Base-by-base conservation (phyloP, 2,329 filamentous ascomycete genomes). In the Cyclaneusma minus region DNA sequence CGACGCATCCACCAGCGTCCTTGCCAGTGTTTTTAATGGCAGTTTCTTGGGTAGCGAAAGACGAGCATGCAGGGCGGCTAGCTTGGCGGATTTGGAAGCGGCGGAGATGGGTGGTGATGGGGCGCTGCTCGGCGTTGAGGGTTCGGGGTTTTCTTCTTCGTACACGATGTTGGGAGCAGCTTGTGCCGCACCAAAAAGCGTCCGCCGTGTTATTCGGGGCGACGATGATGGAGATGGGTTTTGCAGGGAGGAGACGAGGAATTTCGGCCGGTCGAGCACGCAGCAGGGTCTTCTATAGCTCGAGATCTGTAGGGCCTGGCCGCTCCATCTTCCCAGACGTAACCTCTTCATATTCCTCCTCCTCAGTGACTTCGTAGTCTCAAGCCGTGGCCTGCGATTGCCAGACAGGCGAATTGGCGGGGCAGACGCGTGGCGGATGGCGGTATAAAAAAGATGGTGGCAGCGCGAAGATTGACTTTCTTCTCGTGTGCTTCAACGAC, bases 51-150 rank as follows among this genome's bases (percentile, higher is more conserved):
- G 76, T 30, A 98, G 71, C 21, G 72, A 71, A 34, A 98, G 68
- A 51, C 89, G 80, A 42, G 85, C 82, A 52, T 94, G 85, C 23
- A 98, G 70, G 37, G 89, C 85, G 36, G 84, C 74, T 41, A 98
- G 77, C 60, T 94, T 95, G 35, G 84, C 75, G 24, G 87, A 95
- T 38, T 61, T 52, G 33, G 62, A 55, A 22, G 83, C 78, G 38
- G 64, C 63, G 42, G 66, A 57, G 38, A 73, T 70, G 29, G 67
- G 67, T 38, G 83, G 82, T 43, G 82, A 87, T 28, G 81, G 78
- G 36, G 76, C 60, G 35, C 46, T 33, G 41, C 54, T 29, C 18
- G 25, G 22, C 16, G 21, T 25, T 9, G 26, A 17, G n/a, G 22
- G 13, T n/a, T 22, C 21, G 14, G 28, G 7, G 6, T 35, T 30